Evolutionary conservation across 805 yeast species (phyloP), one percentile per base, ranked within the genome.

Genomic region (Spathaspora sp.): DNA sequence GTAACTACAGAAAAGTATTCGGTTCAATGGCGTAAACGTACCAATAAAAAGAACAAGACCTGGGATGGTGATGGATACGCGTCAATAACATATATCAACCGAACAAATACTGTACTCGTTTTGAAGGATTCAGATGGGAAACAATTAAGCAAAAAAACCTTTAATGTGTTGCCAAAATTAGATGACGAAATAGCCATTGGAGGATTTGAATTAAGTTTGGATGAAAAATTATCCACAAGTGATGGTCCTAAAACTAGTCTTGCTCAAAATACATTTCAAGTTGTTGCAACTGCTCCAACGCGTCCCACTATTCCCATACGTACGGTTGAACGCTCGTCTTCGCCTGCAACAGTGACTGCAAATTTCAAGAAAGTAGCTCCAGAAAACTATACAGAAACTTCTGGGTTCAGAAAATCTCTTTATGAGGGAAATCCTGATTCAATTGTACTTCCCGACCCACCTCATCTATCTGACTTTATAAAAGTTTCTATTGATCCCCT

Each of bases 51-150:
- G 73, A 83, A 91, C 65, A 92, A 92, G 64, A 84, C 90, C 0
- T 94, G 99, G 99, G 96, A 89, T 50, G 96, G 96, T 2, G 98
- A 94, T 69, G 98, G 97, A 0, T 29, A 19, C 5, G 67, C 70
- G 32, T 69, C 86, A 14, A 58, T 68, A 0, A 61, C 66, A n/a
- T 55, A 58, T 1, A 50, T 19, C 1, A 28, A 38, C 26, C 19
- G 17, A 2, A n/a, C 38, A 4, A 7, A n/a, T 6, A 35, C 60
- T 2, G 60, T 64, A 0, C 45, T 68, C 0, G 58, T 66, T 12
- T 60, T 76, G 16, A 65, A 72, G 45, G 61, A 61, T 48, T 58
- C 53, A 11, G 62, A 58, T 47, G 60, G 58, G 49, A 62, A 57
- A 55, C 56, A 12, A 52, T 49, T 47, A 49, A 57, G 51, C 46